Evolutionary conservation across 2,329 filamentous ascomycete genomes (phyloP), one percentile per base, ranked within the genome.

Genomic region (Rutstroemia sydowiana): DNA sequence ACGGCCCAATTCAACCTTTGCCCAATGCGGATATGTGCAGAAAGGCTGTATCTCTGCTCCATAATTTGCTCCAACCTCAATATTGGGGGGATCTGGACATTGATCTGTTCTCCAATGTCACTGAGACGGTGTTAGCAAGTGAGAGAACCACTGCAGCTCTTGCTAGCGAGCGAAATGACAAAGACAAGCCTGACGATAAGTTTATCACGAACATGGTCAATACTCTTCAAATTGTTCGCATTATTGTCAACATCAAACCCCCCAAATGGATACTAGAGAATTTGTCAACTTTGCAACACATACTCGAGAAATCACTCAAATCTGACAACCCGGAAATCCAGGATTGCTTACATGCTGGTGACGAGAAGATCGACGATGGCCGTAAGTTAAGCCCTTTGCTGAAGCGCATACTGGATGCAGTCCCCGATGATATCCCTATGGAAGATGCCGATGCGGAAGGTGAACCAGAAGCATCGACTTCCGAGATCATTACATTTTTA

Each of bases 11-110:
- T 45, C 67, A 76, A 16, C 71, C 78, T 13, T 66, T 79, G 9
- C 73, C 78, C 20, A 78, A 82, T 43, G 82, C 81, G 2, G 92
- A 97, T 52, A 84, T 95, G 60, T 87, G 89, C 68, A 88, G 86
- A 69, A 95, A 89, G 68, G 85, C 90, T 1, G 80, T 97, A 62
- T 76, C 84, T 18, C 75, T 97, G 46, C 76, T 98, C 18, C 81
- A 87, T 60, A 90, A 93, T 62, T 77, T 98, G 34, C 75, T 98
- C 21, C 89, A 92, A 53, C 84, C 88, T 14, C 82, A 85, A 34
- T 90, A 91, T 64, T 98, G 93, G 95, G 86, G 84, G 32, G 91
- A 97, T 63, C 74, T 96, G 31, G 90, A 96, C 45, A 77, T 97
- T 18, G 92, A 97, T 62, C 75, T 97, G 58, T 93, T 96, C 62